Percentiles rank a stretch among this genome's conserved stretches.
Evolutionary conservation across 495 filamentous ascomycete genomes (phyloP).

Genomic region (Lichenothelia convexa): DNA sequence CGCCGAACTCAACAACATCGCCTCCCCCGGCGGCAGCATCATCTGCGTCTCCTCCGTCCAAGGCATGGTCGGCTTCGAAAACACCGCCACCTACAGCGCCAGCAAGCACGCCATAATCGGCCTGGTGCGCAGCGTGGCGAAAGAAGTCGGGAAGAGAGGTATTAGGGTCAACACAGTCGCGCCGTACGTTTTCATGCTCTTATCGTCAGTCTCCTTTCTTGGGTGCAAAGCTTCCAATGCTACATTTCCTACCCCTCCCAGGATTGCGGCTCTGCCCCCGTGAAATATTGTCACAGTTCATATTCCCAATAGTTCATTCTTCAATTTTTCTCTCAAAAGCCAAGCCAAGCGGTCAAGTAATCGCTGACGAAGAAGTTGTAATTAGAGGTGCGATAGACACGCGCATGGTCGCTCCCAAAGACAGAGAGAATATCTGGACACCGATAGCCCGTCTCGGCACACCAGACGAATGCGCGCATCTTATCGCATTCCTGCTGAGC

Average conservation of each 20-base stretch:
- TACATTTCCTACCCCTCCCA: too few species aligned
- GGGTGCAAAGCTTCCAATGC: too few species aligned
- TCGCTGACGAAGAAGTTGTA: neutral
- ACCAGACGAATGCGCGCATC: slow-evolving; percentile 12
- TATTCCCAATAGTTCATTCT: too few species aligned
- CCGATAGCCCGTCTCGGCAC: slow-evolving; percentile 10
- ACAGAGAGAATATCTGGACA: slow-evolving; percentile 8
- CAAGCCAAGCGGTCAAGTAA: too few species aligned
- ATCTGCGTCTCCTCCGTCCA: slow-evolving; percentile 40
- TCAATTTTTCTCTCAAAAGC: too few species aligned
- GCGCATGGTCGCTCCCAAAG: slow-evolving; percentile 9
- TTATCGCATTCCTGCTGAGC: slow-evolving; percentile 15
- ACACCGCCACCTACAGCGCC: slow-evolving; percentile 33
- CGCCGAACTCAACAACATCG: slow-evolving; percentile 10
- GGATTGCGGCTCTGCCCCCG: too few species aligned
- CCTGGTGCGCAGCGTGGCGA: slow-evolving; percentile 37
- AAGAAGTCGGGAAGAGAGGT: slow-evolving; percentile 32
- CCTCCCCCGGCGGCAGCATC: slow-evolving; percentile 20
- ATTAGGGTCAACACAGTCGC: slow-evolving; percentile 37
- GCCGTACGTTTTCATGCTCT: too few species aligned
- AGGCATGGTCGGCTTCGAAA: slow-evolving; percentile 31
- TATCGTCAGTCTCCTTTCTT: too few species aligned
- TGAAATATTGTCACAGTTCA: too few species aligned
- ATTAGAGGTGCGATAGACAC: slow-evolving; percentile 13
- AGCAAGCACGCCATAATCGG: slow-evolving; percentile 37